These are phyloP conservation scores for Claviceps arundinis DNA, from an alignment of 2,329 filamentous ascomycete genomes.

Conservation along the genomic window DNA sequence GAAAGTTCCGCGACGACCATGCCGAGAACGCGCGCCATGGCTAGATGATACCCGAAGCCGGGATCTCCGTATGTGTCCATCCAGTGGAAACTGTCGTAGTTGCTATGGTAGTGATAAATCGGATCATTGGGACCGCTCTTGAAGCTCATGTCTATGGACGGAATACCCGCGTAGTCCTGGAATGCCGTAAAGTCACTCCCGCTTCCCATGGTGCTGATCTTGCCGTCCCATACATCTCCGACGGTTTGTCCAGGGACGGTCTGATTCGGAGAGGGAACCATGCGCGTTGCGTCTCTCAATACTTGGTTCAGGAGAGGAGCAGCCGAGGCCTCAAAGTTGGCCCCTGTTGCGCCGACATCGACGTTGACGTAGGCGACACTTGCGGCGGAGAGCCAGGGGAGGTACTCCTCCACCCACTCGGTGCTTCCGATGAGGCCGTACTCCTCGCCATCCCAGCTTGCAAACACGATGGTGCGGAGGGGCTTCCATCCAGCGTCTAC, in stretches of 20 bases:
- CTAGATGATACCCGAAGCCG: constrained; percentile 50
- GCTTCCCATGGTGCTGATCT: constrained; percentile 53
- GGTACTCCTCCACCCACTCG: constrained; percentile 84
- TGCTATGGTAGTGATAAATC: constrained; percentile 76
- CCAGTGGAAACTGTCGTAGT: constrained; percentile 86
- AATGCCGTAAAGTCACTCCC: constrained; percentile 66
- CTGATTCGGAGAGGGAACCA: constrained; percentile 63
- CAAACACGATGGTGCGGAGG: constrained; percentile 80
- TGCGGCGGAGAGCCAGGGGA: constrained; percentile 63
- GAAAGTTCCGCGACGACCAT: constrained; percentile 47
- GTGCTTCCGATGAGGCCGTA: constrained; percentile 79
- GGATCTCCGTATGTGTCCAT: constrained; percentile 70
- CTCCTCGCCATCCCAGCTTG: constrained; percentile 71
- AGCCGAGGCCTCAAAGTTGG: constrained; percentile 49
- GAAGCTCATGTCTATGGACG: constrained; percentile 53
- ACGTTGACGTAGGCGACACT: constrained; percentile 79
- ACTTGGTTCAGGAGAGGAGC: constrained; percentile 66
- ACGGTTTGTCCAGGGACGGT: constrained; percentile 60
- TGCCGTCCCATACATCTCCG: constrained; percentile 50
- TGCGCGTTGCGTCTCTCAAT: constrained; percentile 50
- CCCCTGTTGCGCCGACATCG: constrained; percentile 58
- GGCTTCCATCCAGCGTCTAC: constrained; percentile 46
- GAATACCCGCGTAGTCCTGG: constrained; percentile 56
- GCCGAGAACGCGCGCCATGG: constrained; percentile 53
- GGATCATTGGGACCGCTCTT: constrained; percentile 28